These are phyloP conservation scores for Penicillium chermesinum DNA, from an alignment of 495 filamentous ascomycete species.

Conservation along the genomic window DNA sequence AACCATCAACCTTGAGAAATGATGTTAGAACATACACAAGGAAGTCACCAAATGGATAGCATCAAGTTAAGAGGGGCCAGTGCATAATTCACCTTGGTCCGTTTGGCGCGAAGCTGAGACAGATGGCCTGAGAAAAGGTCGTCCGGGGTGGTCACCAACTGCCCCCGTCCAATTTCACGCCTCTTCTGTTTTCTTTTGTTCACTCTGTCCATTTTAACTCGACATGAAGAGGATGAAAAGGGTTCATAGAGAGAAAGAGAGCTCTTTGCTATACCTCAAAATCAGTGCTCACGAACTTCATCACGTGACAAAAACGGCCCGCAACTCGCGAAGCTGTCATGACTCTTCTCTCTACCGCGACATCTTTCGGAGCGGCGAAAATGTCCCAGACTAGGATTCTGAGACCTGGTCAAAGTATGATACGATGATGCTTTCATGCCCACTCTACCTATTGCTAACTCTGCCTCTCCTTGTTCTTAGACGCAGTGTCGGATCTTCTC, in stretches of 20 bases:
- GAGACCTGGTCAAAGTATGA: slow-evolving; percentile 71
- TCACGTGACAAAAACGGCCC: slow-evolving; percentile 5
- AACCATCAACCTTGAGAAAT: not conserved
- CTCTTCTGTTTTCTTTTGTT: not conserved
- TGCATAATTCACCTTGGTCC: not conserved
- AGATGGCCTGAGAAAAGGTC: not conserved
- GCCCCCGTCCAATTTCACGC: not conserved
- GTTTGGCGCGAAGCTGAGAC: not conserved
- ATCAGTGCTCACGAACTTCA: no score
- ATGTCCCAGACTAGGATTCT: slow-evolving; percentile 74
- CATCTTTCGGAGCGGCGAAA: slow-evolving; percentile 11
- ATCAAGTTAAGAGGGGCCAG: no score
- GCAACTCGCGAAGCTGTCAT: not conserved
- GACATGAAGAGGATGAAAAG: not conserved
- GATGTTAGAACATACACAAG: not conserved
- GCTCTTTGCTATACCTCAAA: not conserved
- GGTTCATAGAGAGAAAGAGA: not conserved
- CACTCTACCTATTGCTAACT: slow-evolving; percentile 1
- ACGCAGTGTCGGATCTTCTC: slow-evolving; percentile 87
- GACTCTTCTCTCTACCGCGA: slow-evolving; percentile 1
- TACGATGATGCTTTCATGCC: no score
- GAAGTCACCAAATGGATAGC: no score
- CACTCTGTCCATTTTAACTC: not conserved
- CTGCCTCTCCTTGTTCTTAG: slow-evolving; percentile 36
- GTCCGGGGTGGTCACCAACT: not conserved